Evolutionary conservation across 139 green algal genomes (phyloP).

Genomic region (Pseudopediastrum boryanum): DNA sequence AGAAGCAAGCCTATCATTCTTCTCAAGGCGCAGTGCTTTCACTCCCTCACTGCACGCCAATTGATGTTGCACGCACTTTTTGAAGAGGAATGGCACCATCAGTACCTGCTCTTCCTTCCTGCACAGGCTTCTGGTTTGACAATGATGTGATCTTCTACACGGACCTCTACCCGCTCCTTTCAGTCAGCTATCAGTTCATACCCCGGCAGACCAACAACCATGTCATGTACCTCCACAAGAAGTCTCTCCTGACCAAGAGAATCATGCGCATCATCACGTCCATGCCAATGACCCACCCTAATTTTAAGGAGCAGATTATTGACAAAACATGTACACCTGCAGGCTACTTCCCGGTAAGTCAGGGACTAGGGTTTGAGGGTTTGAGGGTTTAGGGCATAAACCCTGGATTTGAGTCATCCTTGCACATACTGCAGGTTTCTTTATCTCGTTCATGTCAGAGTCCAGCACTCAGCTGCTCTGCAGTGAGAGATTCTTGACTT

Average conservation of each 20-base stretch:
- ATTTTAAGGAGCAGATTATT: slow-evolving; percentile 27
- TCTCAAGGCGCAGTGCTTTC: no score
- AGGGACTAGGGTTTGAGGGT: no score
- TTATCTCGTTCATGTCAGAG: no score
- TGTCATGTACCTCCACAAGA: slow-evolving; percentile 31
- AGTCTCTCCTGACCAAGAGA: slow-evolving; percentile 7
- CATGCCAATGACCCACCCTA: slow-evolving; percentile 39
- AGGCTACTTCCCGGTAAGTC: slow-evolving; percentile 31
- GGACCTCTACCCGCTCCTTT: slow-evolving; percentile 28
- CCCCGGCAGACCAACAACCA: slow-evolving; percentile 28
- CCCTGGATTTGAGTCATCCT: no score
- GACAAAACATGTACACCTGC: slow-evolving; percentile 26
- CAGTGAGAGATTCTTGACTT: no score
- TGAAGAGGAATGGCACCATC: no score
- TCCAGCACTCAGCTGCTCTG: no score
- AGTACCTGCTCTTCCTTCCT: neutral
- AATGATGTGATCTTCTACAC: slow-evolving; percentile 35
- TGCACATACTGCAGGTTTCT: no score
- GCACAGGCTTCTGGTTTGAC: slow-evolving; percentile 38
- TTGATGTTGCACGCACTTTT: no score
- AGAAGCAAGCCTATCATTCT: no score
- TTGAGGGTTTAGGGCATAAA: no score
- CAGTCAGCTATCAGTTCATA: slow-evolving; percentile 35
- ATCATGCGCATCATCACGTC: slow-evolving; percentile 18
- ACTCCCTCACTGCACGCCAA: no score